phyloP scores from a whole-genome alignment of 371 early-diverging fungal genomes.

The Actinomucor elegans region DNA sequence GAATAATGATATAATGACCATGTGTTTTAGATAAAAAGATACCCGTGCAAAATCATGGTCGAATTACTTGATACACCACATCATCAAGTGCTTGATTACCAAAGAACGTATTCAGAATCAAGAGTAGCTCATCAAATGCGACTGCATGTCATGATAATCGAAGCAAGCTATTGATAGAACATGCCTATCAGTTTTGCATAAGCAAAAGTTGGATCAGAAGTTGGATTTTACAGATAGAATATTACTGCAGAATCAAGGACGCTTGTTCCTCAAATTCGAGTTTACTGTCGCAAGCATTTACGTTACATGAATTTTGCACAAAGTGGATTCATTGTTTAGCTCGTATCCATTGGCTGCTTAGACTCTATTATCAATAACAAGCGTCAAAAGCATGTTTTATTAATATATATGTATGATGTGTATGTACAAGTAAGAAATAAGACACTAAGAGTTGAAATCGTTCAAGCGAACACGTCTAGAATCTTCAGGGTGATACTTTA shows the following conservation, averaged over 20 bases:
- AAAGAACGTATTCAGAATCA: neutral
- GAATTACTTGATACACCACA: too few species aligned
- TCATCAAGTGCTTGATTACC: too few species aligned
- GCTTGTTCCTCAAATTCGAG: neutral
- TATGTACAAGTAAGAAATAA: neutral
- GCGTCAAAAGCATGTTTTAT: conserved; percentile 2
- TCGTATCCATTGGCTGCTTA: too few species aligned
- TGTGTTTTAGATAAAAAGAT: too few species aligned
- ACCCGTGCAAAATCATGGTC: too few species aligned
- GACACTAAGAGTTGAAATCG: conserved; percentile 27
- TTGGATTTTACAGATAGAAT: neutral
- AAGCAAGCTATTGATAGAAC: conserved; percentile 4
- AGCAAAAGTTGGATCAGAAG: neutral
- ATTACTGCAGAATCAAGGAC: neutral
- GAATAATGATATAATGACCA: too few species aligned
- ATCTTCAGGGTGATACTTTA: conserved; percentile 56
- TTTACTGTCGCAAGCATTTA: conserved; percentile 3
- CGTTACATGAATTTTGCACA: neutral
- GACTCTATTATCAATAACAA: conserved; percentile 11
- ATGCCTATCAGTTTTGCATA: conserved; percentile 1
- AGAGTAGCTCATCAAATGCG: conserved; percentile 8
- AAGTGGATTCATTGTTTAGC: too few species aligned
- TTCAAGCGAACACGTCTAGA: conserved; percentile 39
- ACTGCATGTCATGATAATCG: conserved; percentile 11
- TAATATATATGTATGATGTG: conserved; percentile 1